These are phyloP conservation scores for Conticribra guillardii DNA, from an alignment of 108 stramenopile species.

Conservation along the genomic window DNA sequence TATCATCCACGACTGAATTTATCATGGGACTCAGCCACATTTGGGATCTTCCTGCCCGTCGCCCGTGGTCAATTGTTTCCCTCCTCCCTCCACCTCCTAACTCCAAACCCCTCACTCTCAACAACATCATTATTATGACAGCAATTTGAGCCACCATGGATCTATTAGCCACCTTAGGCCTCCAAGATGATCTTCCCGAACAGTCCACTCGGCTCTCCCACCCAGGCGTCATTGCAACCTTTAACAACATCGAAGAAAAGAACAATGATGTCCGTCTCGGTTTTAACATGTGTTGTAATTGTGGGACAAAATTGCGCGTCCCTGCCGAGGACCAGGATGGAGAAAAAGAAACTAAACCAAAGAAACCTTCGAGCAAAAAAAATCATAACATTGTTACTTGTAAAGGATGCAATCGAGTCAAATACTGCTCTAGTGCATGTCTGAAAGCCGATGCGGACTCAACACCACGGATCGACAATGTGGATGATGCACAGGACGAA, in stretches of 20 bases:
- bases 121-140: no score
- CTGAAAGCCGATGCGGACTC: conserved; percentile 52
- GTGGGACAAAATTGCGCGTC: conserved; percentile 16
- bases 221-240: conserved; percentile 39
- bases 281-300: conserved; percentile 38
- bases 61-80: no score
- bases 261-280: conserved; percentile 34
- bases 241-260: no score
- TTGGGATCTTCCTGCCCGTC: no score
- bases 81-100: no score
- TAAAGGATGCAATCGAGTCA: conserved; percentile 69
- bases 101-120: no score
- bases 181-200: conserved; percentile 64
- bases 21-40: no score
- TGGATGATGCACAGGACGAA: conserved; percentile 32
- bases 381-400: conserved; percentile 34
- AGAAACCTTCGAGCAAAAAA: not conserved
- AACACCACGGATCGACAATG: not conserved
- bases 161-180: conserved; percentile 61
- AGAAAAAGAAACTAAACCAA: conserved; percentile 9
- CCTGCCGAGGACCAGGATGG: conserved; percentile 31
- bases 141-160: no score
- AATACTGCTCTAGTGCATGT: conserved; percentile 79
- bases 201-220: conserved; percentile 61
- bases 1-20: no score